Evolutionary conservation across 371 early-diverging fungal genomes (phyloP), one percentile per base, ranked within the genome.

Genomic region (Dichotomocladium elegans): DNA sequence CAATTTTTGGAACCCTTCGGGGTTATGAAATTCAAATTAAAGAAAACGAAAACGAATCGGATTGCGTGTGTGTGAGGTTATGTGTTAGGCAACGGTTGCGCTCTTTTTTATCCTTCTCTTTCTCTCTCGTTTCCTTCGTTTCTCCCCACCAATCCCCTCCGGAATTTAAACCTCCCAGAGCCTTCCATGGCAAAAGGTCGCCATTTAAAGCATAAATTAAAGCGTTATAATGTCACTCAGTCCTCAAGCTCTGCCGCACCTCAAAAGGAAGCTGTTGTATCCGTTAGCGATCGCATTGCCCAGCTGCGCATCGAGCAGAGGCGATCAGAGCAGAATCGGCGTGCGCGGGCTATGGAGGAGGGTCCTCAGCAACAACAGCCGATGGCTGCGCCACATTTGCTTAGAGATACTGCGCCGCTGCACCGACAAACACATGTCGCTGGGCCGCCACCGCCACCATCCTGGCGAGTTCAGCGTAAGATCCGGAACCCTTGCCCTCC

Each of bases 171-270:
- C n/a, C n/a, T n/a, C n/a, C n/a, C n/a, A n/a, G n/a, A n/a, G n/a
- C n/a, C n/a, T n/a, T n/a, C n/a, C 41, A 52, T 52, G 52, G 21
- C 52, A 30, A 52, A 52, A 25, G 31, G 43, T 8, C 52, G 52
- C 4, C 35, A 52, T 41, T 17, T 52, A 11, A 52, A 52, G 35
- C 30, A 25, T 25, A 52, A 52, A 43, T 31, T 52, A 52, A 41
- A 31, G 22, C 42, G 31, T 19, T 52, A 52, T 14, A 22, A 40
- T 43, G 25, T 37, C 24, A 12, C 25, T 6, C 10, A 22, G n/a
- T 17, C 43, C 41, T 10, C 52, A 28, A 15, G 42, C 17, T 19
- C 48, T 17, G n/a, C 47, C 17, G n/a, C n/a, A 27, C 3, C 35
- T 0, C 2, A 35, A 0, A 11, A 41, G n/a, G n/a, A 51, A 15